phyloP scores from a whole-genome alignment of 768 basidiomycete species.

The Tremella mesenterica region DNA sequence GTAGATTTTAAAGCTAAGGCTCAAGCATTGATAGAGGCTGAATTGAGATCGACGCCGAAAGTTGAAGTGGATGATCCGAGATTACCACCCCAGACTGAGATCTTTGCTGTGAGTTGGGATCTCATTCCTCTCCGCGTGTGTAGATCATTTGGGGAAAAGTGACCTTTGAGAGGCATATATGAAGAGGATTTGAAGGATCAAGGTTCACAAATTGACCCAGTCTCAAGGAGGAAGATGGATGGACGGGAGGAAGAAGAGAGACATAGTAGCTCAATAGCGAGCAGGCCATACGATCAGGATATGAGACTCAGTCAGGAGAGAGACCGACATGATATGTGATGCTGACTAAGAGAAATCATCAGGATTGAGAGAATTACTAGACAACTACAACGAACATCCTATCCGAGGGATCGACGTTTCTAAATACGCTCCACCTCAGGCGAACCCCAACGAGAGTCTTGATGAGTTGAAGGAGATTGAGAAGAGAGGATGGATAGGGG shows the following conservation, averaged over 20 bases:
- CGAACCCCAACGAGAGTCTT: conserved; percentile 11
- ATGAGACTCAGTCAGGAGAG: not conserved
- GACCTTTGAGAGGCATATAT: too few species aligned
- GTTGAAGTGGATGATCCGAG: conserved; percentile 30
- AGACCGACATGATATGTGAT: not conserved
- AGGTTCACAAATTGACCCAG: too few species aligned
- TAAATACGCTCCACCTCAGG: conserved; percentile 23
- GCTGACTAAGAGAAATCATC: conserved; percentile 38
- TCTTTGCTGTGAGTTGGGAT: conserved; percentile 39
- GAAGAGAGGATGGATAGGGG: conserved; percentile 29
- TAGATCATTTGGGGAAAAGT: too few species aligned
- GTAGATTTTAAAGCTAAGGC: conserved; percentile 31
- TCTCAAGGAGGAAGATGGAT: too few species aligned
- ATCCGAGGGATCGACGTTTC: conserved; percentile 38
- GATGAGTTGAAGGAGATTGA: conserved; percentile 36
- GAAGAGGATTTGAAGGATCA: too few species aligned
- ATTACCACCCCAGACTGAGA: conserved; percentile 28
- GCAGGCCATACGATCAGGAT: too few species aligned
- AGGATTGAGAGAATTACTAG: conserved; percentile 22
- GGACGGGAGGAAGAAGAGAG: too few species aligned
- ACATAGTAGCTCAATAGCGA: too few species aligned
- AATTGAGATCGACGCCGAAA: conserved; percentile 28
- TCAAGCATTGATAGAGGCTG: conserved; percentile 37
- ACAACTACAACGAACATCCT: conserved; percentile 18
- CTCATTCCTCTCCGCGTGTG: too few species aligned